Percentiles rank a stretch among this genome's conserved stretches.
These are phyloP conservation scores for Lichtheimia ramosa DNA, from an alignment of 371 early-diverging fungal species.

Conservation along the genomic window DNA sequence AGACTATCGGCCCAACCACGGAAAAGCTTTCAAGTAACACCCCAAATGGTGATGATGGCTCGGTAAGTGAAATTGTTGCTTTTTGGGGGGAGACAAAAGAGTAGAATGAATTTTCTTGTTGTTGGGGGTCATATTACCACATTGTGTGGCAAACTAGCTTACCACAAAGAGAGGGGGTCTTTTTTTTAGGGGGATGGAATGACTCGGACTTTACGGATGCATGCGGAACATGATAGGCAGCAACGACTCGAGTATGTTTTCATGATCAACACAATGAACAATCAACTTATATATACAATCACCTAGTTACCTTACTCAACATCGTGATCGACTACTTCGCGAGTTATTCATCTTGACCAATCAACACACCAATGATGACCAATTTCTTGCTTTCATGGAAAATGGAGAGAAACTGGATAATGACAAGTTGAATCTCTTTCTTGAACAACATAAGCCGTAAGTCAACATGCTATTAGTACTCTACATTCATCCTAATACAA, in stretches of 20 bases:
- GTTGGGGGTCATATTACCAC: background rate
- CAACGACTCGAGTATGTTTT: constrained; percentile 5
- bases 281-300: background rate
- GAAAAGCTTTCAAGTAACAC: background rate
- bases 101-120: background rate
- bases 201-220: constrained; percentile 1
- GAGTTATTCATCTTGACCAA: constrained; percentile 7
- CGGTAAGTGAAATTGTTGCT: background rate
- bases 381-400: constrained; percentile 25
- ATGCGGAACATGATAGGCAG: constrained; percentile 5
- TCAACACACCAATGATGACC: constrained; percentile 6
- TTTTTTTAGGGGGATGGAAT: background rate
- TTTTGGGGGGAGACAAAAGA: background rate
- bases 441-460: constrained; percentile 31
- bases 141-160: background rate
- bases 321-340: constrained; percentile 6
- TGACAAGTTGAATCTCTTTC: constrained; percentile 20
- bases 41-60: background rate
- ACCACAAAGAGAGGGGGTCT: no score
- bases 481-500: background rate
- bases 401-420: constrained; percentile 13
- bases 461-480: background rate
- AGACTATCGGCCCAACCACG: background rate
- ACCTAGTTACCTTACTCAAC: background rate
- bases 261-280: background rate